These are phyloP conservation scores for Fragilariopsis cylindrus DNA, from an alignment of 108 stramenopile species.

Conservation along the genomic window DNA sequence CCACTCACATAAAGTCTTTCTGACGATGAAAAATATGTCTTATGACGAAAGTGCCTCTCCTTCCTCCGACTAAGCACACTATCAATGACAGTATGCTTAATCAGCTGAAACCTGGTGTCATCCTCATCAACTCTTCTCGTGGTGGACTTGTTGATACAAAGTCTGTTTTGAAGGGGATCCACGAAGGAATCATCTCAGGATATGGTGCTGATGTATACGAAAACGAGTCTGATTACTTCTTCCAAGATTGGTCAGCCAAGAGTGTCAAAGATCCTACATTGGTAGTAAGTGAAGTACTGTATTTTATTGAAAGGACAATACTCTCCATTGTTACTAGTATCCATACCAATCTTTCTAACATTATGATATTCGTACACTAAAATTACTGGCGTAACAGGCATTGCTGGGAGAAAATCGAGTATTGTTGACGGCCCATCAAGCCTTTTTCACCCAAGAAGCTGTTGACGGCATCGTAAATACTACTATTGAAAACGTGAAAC, in stretches of 20 bases:
- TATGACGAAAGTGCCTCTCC: conserved; percentile 44
- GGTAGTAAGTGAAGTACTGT: background rate
- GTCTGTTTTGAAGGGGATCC: conserved; percentile 59
- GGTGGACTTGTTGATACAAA: conserved; percentile 76
- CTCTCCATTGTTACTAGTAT: too few relatives aligned
- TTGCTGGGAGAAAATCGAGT: conserved; percentile 58
- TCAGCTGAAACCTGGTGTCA: conserved; percentile 58
- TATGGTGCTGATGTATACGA: conserved; percentile 77
- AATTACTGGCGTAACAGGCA: background rate
- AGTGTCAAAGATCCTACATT: conserved; percentile 51
- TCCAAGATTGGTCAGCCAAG: conserved; percentile 72
- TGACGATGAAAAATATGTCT: too few relatives aligned
- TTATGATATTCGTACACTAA: too few relatives aligned
- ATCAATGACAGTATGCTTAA: conserved; percentile 52
- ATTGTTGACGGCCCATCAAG: conserved; percentile 76
- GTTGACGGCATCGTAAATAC: conserved; percentile 73
- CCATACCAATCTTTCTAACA: too few relatives aligned
- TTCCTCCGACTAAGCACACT: conserved; percentile 59
- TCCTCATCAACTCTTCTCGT: conserved; percentile 76
- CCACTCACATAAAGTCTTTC: background rate
- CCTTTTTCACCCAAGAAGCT: conserved; percentile 83
- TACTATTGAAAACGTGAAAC: conserved; percentile 58
- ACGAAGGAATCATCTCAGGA: conserved; percentile 60
- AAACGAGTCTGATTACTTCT: conserved; percentile 81
- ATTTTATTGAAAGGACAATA: too few relatives aligned